phyloP scores from a whole-genome alignment of 106 monocot genomes.

The Allium fistulosum region DNA sequence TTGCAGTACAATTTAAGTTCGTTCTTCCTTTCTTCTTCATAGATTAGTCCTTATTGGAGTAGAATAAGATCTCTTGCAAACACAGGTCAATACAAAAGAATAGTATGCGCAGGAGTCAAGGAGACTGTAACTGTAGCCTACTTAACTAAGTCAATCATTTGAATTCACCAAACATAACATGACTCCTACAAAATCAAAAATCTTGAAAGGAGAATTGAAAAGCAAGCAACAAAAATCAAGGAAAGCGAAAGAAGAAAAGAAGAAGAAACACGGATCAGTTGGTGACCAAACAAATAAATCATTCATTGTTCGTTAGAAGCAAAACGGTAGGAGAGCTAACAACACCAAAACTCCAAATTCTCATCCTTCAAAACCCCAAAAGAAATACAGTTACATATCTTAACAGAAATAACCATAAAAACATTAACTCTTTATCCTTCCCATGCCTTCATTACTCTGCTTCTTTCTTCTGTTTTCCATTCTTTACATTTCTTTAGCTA shows the following conservation, averaged over 20 bases:
- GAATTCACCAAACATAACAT: background rate
- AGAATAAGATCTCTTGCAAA: too few relatives aligned
- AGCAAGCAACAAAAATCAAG: background rate
- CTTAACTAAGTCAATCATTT: constrained; percentile 6
- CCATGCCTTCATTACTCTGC: constrained; percentile 11
- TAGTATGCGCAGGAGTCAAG: too few relatives aligned
- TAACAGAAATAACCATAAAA: background rate
- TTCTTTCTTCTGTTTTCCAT: constrained; percentile 6
- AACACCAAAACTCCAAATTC: background rate
- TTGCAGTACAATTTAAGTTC: too few relatives aligned
- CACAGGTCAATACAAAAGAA: too few relatives aligned
- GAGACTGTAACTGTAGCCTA: too few relatives aligned
- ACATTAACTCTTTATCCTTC: background rate
- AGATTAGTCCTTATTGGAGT: too few relatives aligned
- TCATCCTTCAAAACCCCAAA: background rate
- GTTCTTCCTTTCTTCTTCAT: too few relatives aligned
- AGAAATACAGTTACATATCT: background rate
- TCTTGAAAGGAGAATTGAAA: constrained; percentile 1
- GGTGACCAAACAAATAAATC: constrained; percentile 17
- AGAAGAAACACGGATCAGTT: background rate
- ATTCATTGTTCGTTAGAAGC: background rate
- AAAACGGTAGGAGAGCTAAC: constrained; percentile 10
- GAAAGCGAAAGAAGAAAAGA: background rate
- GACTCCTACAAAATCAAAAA: background rate
- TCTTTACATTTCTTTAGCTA: constrained; percentile 1